Evolutionary conservation across 352 stramenopile genomes (phyloP).

Genomic region (Phytophthora cactorum): DNA sequence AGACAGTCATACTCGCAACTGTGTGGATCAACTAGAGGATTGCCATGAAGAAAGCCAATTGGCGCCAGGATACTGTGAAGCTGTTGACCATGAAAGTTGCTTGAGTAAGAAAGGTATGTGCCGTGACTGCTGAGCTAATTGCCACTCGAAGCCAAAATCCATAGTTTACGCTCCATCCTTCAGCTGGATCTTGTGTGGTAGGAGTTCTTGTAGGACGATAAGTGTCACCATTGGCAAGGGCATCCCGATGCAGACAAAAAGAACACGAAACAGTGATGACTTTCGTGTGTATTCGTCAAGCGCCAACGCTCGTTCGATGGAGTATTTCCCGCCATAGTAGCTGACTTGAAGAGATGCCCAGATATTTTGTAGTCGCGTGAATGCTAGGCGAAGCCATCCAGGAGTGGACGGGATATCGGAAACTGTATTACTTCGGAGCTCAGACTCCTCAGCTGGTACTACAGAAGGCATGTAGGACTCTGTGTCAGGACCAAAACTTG

Average conservation of each 20-base stretch:
- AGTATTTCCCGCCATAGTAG: slow-evolving; percentile 28
- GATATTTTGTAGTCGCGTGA: background rate
- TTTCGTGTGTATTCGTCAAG: slow-evolving; percentile 17
- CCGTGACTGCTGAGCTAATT: slow-evolving; percentile 2
- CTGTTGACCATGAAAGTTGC: slow-evolving; percentile 19
- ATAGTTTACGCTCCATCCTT: slow-evolving; percentile 22
- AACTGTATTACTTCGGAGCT: background rate
- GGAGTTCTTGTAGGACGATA: slow-evolving; percentile 12
- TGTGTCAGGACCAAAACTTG: too few relatives aligned
- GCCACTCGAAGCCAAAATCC: slow-evolving; percentile 24
- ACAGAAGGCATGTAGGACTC: background rate
- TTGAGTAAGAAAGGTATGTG: slow-evolving; percentile 17
- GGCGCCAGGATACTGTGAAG: slow-evolving; percentile 7
- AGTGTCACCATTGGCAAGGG: slow-evolving; percentile 20
- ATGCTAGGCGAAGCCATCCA: background rate
- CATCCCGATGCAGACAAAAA: slow-evolving; percentile 18
- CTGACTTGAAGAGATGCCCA: slow-evolving; percentile 27
- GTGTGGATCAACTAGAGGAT: slow-evolving; percentile 12
- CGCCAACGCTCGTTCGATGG: slow-evolving; percentile 18
- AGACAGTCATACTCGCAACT: slow-evolving; percentile 2
- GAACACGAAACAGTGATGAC: slow-evolving; percentile 12
- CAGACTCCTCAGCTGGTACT: background rate
- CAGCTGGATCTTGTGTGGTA: slow-evolving; percentile 22
- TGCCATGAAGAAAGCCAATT: background rate
- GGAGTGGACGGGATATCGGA: background rate